A percentile compares a stretch with the other conserved stretches of the same genome.
These are phyloP conservation scores for Zasmidium citrigriseum DNA, from an alignment of 2,329 filamentous ascomycete species.

Conservation along the genomic window DNA sequence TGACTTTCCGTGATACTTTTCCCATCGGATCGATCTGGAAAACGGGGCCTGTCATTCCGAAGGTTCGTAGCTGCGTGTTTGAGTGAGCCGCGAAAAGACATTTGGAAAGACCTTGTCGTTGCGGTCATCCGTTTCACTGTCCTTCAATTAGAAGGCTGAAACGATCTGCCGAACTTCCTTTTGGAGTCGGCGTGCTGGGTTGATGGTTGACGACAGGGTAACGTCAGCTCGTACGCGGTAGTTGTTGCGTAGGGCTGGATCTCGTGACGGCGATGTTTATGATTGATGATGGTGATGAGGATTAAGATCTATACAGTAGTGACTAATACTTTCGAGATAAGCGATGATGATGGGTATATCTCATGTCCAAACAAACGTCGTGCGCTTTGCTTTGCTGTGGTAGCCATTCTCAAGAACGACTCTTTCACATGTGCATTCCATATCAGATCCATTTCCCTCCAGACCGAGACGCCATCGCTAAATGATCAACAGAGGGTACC, in stretches of 20 bases:
- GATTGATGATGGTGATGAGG: neutral
- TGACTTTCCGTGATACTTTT: too few species aligned
- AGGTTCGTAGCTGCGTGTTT: too few species aligned
- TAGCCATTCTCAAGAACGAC: too few species aligned
- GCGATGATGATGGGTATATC: neutral
- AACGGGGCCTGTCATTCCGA: too few species aligned
- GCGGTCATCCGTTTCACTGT: neutral
- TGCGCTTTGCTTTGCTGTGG: neutral
- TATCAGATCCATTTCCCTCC: neutral
- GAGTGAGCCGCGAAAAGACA: neutral
- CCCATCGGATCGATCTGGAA: too few species aligned
- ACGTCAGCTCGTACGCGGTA: too few species aligned
- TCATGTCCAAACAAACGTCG: neutral
- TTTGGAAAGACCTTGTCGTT: neutral
- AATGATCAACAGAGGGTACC: conserved; percentile 2
- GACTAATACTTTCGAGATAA: too few species aligned
- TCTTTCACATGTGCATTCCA: too few species aligned
- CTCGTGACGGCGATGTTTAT: neutral
- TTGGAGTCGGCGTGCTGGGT: neutral
- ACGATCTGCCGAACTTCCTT: neutral
- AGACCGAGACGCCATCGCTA: conserved; percentile 17
- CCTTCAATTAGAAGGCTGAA: neutral
- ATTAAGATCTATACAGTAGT: conserved; percentile 5
- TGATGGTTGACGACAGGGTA: too few species aligned
- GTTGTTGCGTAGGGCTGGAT: too few species aligned